Percentiles rank a stretch among this genome's conserved stretches.
Evolutionary conservation across 176 grass and related monocot genomes (phyloP).

Genomic region (Avena insularis): DNA sequence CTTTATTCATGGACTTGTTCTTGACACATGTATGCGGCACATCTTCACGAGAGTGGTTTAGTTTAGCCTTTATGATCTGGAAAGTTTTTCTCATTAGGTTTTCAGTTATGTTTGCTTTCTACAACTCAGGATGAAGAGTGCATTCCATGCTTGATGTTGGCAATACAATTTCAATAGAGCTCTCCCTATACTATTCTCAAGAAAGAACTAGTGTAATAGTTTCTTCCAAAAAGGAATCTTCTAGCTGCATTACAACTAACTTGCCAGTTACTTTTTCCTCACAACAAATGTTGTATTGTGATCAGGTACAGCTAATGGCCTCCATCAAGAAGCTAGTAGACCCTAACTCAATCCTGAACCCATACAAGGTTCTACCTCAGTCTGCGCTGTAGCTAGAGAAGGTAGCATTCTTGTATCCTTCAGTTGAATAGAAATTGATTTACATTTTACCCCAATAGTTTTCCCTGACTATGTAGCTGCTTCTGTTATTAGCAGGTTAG

Average conservation of each 20-base stretch:
- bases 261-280: background rate
- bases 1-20: background rate
- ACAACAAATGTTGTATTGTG: slow-evolving; percentile 13
- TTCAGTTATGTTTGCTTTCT: background rate
- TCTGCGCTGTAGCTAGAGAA: slow-evolving; percentile 53
- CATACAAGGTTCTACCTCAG: slow-evolving; percentile 92
- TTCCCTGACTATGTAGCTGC: background rate
- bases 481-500: background rate
- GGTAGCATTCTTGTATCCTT: slow-evolving; percentile 34
- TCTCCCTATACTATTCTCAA: slow-evolving; percentile 25
- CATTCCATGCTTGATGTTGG: background rate
- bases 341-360: slow-evolving; percentile 88
- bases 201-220: background rate
- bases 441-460: background rate
- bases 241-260: background rate
- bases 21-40: background rate
- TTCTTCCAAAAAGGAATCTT: background rate
- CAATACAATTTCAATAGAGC: background rate
- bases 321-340: slow-evolving; percentile 89
- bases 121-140: background rate
- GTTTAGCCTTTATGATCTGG: slow-evolving; percentile 9
- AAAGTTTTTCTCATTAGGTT: background rate
- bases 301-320: slow-evolving; percentile 85
- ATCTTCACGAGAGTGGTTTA: background rate
- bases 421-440: background rate